Base-by-base conservation (phyloP, 2,329 filamentous ascomycete species). In the Gliomastix tumulicola region DNA sequence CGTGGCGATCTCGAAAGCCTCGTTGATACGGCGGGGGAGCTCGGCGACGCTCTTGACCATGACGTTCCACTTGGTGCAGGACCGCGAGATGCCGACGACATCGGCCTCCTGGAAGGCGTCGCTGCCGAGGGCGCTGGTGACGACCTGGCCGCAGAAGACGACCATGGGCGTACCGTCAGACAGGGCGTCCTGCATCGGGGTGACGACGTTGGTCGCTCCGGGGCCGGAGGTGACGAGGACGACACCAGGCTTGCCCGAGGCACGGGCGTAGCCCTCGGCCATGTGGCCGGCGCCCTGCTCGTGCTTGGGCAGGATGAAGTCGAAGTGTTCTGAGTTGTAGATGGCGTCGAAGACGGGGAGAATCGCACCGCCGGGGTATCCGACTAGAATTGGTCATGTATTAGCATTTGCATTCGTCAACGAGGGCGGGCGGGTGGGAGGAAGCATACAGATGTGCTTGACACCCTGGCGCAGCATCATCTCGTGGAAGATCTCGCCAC, bases 261-360 rank as follows among this genome's bases (percentile, higher is more conserved):
- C 90, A 52, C 92, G 82, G 38, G 92, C 92, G 59, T 97, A 97
- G 36, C 92, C 92, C 65, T 97, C 84, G 13, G 92, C 92, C 92
- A 97, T 98, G 66, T 98, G 92, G 45, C 92, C 92, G 40, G 92
- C 92, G 48, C 92, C 92, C 66, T 98, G 92, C 68, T 97, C 92
- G 66, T 98, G 92, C 63, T 86, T 81, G 21, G 92, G 92, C 8
- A 97, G 79, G 60, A 97, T 80, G 57, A 98, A 97, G 44, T 96
- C 82, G 68, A 97, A 95, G 65, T 96, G 84, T 69, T 85, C 81
- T 40, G 90, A 97, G 70, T 96, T 95, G 76, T 94, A 94, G 58
- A 98, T 97, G 55, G 92, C 92, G 62, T 98, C 92, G 69, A 96
- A 97, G 30, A 97, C 90, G 51, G 92, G 92, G 23, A 97, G 81